Conservation (phyloP, 768 basidiomycete species). For the Amanita inopinata region DNA sequence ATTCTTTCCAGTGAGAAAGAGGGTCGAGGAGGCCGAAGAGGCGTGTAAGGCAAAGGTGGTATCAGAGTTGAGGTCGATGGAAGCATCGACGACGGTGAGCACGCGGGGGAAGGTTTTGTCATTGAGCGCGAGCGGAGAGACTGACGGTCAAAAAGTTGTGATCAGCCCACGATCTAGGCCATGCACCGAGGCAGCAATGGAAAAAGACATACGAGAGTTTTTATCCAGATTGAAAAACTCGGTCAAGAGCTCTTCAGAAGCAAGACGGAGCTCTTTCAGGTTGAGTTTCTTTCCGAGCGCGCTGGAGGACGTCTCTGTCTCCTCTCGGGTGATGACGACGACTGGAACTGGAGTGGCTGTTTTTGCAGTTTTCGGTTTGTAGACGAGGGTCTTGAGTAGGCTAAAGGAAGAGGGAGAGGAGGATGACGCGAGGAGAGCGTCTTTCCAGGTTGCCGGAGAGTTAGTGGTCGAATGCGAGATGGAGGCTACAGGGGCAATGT, state of each 20-base stretch:
- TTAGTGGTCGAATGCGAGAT: conserved; percentile 52
- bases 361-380: conserved; percentile 97
- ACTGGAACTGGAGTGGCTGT: conserved; percentile 75
- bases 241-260: conserved; percentile 74
- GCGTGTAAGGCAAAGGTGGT: conserved; percentile 66
- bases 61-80: conserved; percentile 59
- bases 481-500: conserved; percentile 42
- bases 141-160: conserved; percentile 29
- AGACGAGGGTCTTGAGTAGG: conserved; percentile 81
- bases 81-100: conserved; percentile 65
- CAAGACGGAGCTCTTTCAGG: conserved; percentile 82
- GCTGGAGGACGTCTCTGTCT: conserved; percentile 72
- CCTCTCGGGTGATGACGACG: conserved; percentile 77
- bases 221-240: conserved; percentile 82
- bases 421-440: conserved; percentile 46
- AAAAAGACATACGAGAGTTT: conserved; percentile 62
- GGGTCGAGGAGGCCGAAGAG: conserved; percentile 54
- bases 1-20: conserved; percentile 75
- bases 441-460: conserved; percentile 72
- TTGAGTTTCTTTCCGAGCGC: conserved; percentile 71
- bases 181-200: too few relatives aligned
- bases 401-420: conserved; percentile 52
- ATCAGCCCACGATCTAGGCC: neutral
- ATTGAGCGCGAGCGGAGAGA: conserved; percentile 74
- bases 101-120: conserved; percentile 58